phyloP scores from a whole-genome alignment of 2,329 filamentous ascomycete species.

The Fusarium anguioides region DNA sequence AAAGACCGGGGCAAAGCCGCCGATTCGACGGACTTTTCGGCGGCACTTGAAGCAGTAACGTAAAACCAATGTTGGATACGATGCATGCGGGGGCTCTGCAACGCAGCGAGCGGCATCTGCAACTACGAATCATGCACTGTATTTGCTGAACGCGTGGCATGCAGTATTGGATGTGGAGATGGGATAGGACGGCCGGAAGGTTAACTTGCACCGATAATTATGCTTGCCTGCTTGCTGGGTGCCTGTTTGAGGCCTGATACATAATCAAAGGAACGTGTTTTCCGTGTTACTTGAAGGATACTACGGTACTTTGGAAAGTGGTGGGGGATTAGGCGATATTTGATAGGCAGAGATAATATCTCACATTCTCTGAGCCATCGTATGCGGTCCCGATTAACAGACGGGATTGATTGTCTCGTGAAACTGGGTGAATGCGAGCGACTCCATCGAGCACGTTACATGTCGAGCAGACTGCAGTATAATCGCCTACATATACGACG shows the following conservation, averaged over 20 bases:
- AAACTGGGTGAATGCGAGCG: not conserved
- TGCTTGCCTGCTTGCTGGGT: not conserved
- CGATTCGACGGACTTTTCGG: slow-evolving; percentile 20
- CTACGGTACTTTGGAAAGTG: not conserved
- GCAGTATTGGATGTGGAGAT: slow-evolving; percentile 25
- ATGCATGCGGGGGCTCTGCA: not conserved
- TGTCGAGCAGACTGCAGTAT: slow-evolving; percentile 2
- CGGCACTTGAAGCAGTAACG: not conserved
- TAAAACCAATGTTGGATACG: slow-evolving; percentile 4
- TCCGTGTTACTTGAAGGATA: slow-evolving; percentile 28
- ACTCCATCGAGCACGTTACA: slow-evolving; percentile 1
- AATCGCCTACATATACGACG: not conserved
- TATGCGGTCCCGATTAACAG: not conserved
- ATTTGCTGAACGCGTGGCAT: slow-evolving; percentile 37
- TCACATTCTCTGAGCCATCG: slow-evolving; percentile 1
- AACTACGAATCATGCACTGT: slow-evolving; percentile 31
- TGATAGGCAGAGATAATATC: not conserved
- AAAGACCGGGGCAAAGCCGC: slow-evolving; percentile 5
- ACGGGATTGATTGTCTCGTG: not conserved
- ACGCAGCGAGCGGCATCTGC: slow-evolving; percentile 1
- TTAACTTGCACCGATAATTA: not conserved
- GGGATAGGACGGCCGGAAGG: not conserved
- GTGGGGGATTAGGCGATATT: slow-evolving; percentile 17
- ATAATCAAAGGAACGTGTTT: not conserved
- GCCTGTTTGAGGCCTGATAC: slow-evolving; percentile 17